Conservation (phyloP, 805 yeast species). For the Lachancea mirantina region DNA sequence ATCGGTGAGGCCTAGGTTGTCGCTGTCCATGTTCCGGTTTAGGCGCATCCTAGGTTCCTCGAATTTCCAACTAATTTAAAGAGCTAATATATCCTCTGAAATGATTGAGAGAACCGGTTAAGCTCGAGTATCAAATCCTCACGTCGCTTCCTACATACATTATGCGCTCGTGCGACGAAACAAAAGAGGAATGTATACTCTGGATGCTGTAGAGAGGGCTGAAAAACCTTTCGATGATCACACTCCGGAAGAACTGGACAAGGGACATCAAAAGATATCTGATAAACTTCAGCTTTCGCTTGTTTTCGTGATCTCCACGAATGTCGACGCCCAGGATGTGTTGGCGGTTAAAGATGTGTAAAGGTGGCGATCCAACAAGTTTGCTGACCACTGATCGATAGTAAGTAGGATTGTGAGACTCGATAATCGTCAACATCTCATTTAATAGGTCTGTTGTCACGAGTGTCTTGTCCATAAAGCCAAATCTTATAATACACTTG, state of each 20-base stretch:
- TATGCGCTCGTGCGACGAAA: conserved; percentile 5
- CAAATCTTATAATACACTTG: conserved; percentile 42
- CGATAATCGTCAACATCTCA: conserved; percentile 1
- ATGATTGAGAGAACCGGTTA: too few relatives aligned
- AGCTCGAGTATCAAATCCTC: conserved; percentile 4
- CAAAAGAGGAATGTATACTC: conserved; percentile 4
- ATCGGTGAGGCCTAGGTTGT: too few relatives aligned
- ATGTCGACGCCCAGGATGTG: neutral
- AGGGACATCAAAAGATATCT: neutral
- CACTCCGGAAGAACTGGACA: conserved; percentile 2
- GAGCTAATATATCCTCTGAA: too few relatives aligned
- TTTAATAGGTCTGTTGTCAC: conserved; percentile 2
- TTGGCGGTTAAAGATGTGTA: neutral
- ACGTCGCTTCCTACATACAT: conserved; percentile 7
- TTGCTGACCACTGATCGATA: neutral
- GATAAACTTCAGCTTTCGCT: neutral
- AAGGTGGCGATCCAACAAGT: neutral
- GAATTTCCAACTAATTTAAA: too few relatives aligned
- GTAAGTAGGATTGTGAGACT: neutral
- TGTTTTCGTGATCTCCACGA: neutral
- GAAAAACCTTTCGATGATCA: conserved; percentile 5
- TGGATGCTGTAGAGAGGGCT: conserved; percentile 8
- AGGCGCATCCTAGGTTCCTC: too few relatives aligned
- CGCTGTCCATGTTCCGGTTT: too few relatives aligned
- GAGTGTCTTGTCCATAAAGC: conserved; percentile 43